Percentiles rank a stretch among this genome's conserved stretches.
Evolutionary conservation across 1,284 basidiomycete species (phyloP).

Genomic region (Malassezia caprae): DNA sequence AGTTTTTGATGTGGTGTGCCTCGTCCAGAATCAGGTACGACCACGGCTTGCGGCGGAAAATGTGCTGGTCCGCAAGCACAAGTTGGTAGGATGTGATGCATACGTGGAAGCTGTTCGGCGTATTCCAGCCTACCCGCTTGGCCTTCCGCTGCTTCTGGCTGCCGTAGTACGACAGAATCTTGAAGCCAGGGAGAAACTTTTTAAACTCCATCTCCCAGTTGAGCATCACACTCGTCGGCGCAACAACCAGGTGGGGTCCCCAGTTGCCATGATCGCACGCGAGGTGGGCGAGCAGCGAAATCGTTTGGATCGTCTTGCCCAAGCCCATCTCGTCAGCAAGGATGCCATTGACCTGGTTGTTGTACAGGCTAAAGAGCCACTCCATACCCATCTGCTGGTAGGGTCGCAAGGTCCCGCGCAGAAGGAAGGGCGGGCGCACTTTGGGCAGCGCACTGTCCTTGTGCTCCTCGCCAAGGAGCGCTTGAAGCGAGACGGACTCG

Average conservation of each 20-base stretch:
- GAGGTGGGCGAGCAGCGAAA: conserved; percentile 78
- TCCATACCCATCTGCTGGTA: conserved; percentile 91
- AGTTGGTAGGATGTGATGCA: conserved; percentile 92
- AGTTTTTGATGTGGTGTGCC: conserved; percentile 98
- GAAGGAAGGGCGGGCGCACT: conserved; percentile 52
- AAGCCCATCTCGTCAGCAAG: conserved; percentile 56
- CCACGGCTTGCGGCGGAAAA: conserved; percentile 90
- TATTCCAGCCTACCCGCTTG: conserved; percentile 84
- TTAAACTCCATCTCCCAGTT: conserved; percentile 99
- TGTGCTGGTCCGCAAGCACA: conserved; percentile 75
- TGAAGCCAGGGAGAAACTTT: conserved; percentile 90
- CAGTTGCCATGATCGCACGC: conserved; percentile 89
- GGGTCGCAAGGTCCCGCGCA: conserved; percentile 77
- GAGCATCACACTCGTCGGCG: conserved; percentile 84
- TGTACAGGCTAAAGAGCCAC: conserved; percentile 84
- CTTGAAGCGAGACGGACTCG: conserved; percentile 7
- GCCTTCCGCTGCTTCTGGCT: conserved; percentile 83
- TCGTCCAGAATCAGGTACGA: conserved; percentile 94
- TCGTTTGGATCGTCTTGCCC: conserved; percentile 95
- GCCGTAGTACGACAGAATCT: conserved; percentile 82
- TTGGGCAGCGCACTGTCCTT: conserved; percentile 11
- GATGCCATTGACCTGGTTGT: conserved; percentile 80
- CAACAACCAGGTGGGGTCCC: conserved; percentile 92
- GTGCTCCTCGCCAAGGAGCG: background rate
- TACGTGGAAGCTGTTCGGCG: conserved; percentile 84